Evolutionary conservation across 305 asterid species (phyloP).

Genomic region (Fraxinus latifolia): DNA sequence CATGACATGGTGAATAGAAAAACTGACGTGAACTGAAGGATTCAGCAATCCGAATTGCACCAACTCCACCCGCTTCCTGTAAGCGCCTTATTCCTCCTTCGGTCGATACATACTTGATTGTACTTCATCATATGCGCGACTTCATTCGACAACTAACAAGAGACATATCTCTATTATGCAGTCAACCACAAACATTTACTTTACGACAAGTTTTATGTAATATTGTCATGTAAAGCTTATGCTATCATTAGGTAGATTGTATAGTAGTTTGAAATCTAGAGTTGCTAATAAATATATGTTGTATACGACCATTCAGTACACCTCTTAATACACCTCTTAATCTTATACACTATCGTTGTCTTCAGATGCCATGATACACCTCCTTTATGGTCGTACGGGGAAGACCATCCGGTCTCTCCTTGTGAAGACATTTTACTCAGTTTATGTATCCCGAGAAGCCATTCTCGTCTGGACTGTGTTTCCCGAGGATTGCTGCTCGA

Average conservation of each 20-base stretch:
- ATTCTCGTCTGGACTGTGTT: neutral
- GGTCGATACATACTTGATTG: neutral
- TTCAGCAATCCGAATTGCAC: neutral
- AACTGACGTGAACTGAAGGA: slow-evolving; percentile 34
- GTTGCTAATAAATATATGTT: neutral
- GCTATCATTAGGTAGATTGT: neutral
- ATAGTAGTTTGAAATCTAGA: neutral
- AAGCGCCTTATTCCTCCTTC: neutral
- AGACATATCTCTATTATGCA: neutral
- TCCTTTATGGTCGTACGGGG: neutral
- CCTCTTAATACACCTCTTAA: neutral
- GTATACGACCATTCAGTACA: neutral
- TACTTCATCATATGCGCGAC: neutral
- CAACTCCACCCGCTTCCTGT: neutral
- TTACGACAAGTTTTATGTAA: neutral
- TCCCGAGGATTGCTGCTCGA: neutral
- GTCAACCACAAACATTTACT: neutral
- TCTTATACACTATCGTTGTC: neutral
- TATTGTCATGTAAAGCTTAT: neutral
- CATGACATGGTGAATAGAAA: slow-evolving; percentile 90
- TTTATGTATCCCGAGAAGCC: neutral
- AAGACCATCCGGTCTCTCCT: neutral
- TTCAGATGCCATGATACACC: neutral
- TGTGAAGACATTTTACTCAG: neutral
- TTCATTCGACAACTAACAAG: neutral